Evolutionary conservation across 495 filamentous ascomycete species (phyloP).

Genomic region (Aspergillus bertholletiae): DNA sequence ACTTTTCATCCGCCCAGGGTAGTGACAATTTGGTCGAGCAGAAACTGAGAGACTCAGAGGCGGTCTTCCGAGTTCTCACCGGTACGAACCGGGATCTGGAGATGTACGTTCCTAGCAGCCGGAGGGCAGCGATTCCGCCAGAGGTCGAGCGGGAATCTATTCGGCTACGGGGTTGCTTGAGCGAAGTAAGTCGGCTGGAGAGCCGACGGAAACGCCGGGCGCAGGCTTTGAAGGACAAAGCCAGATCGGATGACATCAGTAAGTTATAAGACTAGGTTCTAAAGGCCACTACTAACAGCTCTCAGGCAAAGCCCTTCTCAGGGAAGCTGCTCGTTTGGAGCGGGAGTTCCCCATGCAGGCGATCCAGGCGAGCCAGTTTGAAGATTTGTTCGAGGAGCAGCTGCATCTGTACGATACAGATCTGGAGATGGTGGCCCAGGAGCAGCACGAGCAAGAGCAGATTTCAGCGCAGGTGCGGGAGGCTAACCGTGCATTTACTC

Average conservation of each 20-base stretch:
- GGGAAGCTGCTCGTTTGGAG: slow-evolving; percentile 80
- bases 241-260: slow-evolving; percentile 86
- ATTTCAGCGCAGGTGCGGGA: slow-evolving; percentile 62
- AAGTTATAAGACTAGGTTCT: slow-evolving; percentile 19
- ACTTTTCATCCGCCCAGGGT: slow-evolving; percentile 78
- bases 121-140: slow-evolving; percentile 71
- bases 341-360: slow-evolving; percentile 78
- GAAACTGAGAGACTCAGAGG: slow-evolving; percentile 74
- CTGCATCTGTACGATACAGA: slow-evolving; percentile 78
- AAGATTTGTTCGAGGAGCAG: slow-evolving; percentile 81
- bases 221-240: slow-evolving; percentile 71
- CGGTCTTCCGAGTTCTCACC: slow-evolving; percentile 67
- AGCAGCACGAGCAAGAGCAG: slow-evolving; percentile 73
- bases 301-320: slow-evolving; percentile 66
- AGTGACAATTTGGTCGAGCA: slow-evolving; percentile 77
- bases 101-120: slow-evolving; percentile 84
- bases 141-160: slow-evolving; percentile 74
- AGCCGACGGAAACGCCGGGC: slow-evolving; percentile 71
- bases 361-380: slow-evolving; percentile 84
- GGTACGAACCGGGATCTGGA: slow-evolving; percentile 76
- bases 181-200: slow-evolving; percentile 79
- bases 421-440: slow-evolving; percentile 61
- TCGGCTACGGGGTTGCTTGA: slow-evolving; percentile 69
- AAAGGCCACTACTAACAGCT: neutral
- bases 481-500: slow-evolving; percentile 73